Evolutionary conservation across 2,329 filamentous ascomycete species (phyloP).

Genomic region (Trichoderma polysporum): DNA sequence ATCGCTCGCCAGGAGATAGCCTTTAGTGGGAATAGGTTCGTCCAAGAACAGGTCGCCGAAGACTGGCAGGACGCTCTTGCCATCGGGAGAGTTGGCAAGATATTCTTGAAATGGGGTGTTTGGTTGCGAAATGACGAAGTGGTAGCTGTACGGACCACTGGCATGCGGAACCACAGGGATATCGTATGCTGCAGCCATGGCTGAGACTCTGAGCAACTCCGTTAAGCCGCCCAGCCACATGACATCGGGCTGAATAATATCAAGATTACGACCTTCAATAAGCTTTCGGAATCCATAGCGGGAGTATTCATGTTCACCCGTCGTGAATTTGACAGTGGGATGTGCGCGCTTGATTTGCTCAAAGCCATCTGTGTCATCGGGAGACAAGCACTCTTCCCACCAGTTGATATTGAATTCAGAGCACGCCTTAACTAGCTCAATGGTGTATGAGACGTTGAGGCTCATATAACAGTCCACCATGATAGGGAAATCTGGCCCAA

Average conservation of each 20-base stretch:
- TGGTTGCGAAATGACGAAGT: slow-evolving; percentile 90
- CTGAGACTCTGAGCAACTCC: slow-evolving; percentile 83
- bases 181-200: slow-evolving; percentile 89
- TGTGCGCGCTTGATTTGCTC: slow-evolving; percentile 87
- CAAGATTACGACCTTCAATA: slow-evolving; percentile 84
- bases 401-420: slow-evolving; percentile 87
- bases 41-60: slow-evolving; percentile 85
- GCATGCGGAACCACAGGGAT: slow-evolving; percentile 95
- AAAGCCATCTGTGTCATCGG: slow-evolving; percentile 90
- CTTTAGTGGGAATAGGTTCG: slow-evolving; percentile 83
- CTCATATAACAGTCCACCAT: slow-evolving; percentile 99
- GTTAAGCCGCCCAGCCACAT: slow-evolving; percentile 97
- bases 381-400: slow-evolving; percentile 94
- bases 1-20: slow-evolving; percentile 72
- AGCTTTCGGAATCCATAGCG: slow-evolving; percentile 93
- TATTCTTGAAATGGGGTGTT: slow-evolving; percentile 97
- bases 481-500: slow-evolving; percentile 87
- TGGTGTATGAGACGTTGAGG: slow-evolving; percentile 87
- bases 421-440: slow-evolving; percentile 82
- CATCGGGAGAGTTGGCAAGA: slow-evolving; percentile 87
- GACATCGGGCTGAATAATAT: slow-evolving; percentile 93
- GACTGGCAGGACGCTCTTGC: slow-evolving; percentile 75
- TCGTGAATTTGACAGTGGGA: slow-evolving; percentile 89
- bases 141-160: slow-evolving; percentile 90
- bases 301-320: slow-evolving; percentile 93